phyloP scores from a whole-genome alignment of 345 rosid species.

The Nasturtium officinale region DNA sequence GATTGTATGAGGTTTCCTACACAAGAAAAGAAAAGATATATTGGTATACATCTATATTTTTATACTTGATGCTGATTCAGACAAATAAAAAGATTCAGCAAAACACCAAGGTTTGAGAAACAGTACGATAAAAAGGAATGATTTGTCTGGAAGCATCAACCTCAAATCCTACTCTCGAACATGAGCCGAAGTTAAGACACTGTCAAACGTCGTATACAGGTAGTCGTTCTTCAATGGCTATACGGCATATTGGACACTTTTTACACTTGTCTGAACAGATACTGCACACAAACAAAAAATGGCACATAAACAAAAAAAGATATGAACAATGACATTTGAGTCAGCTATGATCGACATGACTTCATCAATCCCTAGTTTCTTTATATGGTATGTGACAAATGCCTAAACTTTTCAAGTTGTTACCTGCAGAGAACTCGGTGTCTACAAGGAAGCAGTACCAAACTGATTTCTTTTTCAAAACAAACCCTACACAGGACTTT shows the following conservation, averaged over 20 bases:
- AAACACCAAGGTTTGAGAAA: constrained; percentile 27
- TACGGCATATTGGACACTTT: constrained; percentile 89
- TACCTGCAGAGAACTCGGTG: constrained; percentile 97
- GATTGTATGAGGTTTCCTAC: constrained; percentile 24
- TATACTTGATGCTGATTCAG: constrained; percentile 40
- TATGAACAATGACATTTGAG: constrained; percentile 2
- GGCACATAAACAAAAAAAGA: constrained; percentile 1
- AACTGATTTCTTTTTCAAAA: constrained; percentile 83
- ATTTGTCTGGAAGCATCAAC: constrained; percentile 31
- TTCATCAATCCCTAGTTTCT: constrained; percentile 16
- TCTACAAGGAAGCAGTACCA: constrained; percentile 93
- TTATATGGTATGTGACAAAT: not conserved
- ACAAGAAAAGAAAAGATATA: not conserved
- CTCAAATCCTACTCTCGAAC: constrained; percentile 32
- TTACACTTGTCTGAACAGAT: constrained; percentile 83
- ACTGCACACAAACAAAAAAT: constrained; percentile 48
- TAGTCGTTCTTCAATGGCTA: constrained; percentile 68
- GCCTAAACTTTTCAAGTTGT: not conserved
- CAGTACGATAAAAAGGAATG: constrained; percentile 25
- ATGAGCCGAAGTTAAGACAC: constrained; percentile 34
- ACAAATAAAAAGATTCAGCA: constrained; percentile 43
- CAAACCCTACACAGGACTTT: constrained; percentile 95
- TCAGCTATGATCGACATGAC: not conserved
- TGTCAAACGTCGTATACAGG: constrained; percentile 86
- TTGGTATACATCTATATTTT: constrained; percentile 25